These are phyloP conservation scores for Botrytis byssoidea DNA, from an alignment of 2,329 filamentous ascomycete genomes.

Conservation along the genomic window DNA sequence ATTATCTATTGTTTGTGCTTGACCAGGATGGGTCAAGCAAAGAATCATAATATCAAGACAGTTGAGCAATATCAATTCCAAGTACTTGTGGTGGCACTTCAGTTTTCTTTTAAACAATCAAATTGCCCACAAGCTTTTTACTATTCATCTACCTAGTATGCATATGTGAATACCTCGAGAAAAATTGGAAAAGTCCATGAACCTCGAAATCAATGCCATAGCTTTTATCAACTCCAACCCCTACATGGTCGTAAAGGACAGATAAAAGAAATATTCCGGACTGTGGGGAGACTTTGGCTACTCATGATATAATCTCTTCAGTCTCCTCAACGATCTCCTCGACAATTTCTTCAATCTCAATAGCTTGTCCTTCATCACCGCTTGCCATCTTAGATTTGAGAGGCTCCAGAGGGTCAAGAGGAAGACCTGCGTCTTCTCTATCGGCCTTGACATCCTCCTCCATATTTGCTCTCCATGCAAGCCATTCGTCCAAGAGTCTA, in stretches of 20 bases:
- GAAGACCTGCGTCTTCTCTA: slow-evolving; percentile 63
- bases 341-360: slow-evolving; percentile 84
- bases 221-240: slow-evolving; percentile 23
- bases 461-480: slow-evolving; percentile 74
- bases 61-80: background rate
- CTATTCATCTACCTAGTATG: slow-evolving; percentile 20
- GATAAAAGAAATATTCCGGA: slow-evolving; percentile 5
- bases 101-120: background rate
- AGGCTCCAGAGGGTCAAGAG: slow-evolving; percentile 62
- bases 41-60: background rate
- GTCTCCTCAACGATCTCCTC: slow-evolving; percentile 79
- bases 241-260: slow-evolving; percentile 20
- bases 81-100: background rate
- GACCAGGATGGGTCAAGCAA: background rate
- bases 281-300: background rate
- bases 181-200: slow-evolving; percentile 10
- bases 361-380: slow-evolving; percentile 58
- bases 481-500: slow-evolving; percentile 82
- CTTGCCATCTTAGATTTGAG: slow-evolving; percentile 55
- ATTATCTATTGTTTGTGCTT: background rate
- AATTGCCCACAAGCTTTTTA: slow-evolving; percentile 11
- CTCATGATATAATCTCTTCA: slow-evolving; percentile 64
- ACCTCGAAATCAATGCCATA: slow-evolving; percentile 20
- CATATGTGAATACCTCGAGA: slow-evolving; percentile 18
- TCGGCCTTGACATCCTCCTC: slow-evolving; percentile 72